phyloP scores from a whole-genome alignment of 306 rosid genomes.

The Psophocarpus tetragonolobus region DNA sequence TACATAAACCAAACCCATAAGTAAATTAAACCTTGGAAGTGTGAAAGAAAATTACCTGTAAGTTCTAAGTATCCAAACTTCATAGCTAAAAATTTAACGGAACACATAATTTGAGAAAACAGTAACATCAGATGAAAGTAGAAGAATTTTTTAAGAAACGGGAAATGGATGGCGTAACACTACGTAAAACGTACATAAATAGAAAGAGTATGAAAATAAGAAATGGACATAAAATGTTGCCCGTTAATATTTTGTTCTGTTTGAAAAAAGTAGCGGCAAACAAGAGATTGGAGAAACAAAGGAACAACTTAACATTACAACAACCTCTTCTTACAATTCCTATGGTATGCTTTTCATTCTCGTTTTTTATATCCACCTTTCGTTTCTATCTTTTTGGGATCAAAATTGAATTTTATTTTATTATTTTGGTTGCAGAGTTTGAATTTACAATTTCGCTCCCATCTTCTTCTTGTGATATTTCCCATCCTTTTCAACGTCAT shows the following conservation, averaged over 20 bases:
- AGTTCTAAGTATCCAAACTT: no score
- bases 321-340: conserved; percentile 32
- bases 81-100: no score
- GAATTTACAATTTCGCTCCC: conserved; percentile 33
- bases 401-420: not conserved
- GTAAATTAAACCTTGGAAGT: no score
- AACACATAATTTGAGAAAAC: no score
- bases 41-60: no score
- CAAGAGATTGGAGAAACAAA: not conserved
- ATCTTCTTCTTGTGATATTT: conserved; percentile 35
- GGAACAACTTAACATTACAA: not conserved
- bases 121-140: no score
- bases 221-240: not conserved
- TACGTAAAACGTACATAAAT: no score
- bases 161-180: no score
- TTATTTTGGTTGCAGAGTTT: not conserved
- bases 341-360: not conserved
- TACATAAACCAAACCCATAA: no score
- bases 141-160: no score
- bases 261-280: conserved; percentile 49
- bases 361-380: not conserved
- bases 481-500: conserved; percentile 27
- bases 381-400: not conserved
- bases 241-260: conserved; percentile 9
- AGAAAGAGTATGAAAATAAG: not conserved